Evolutionary conservation across 371 early-diverging fungal species (phyloP).

Genomic region (Gilbertella persicaria): DNA sequence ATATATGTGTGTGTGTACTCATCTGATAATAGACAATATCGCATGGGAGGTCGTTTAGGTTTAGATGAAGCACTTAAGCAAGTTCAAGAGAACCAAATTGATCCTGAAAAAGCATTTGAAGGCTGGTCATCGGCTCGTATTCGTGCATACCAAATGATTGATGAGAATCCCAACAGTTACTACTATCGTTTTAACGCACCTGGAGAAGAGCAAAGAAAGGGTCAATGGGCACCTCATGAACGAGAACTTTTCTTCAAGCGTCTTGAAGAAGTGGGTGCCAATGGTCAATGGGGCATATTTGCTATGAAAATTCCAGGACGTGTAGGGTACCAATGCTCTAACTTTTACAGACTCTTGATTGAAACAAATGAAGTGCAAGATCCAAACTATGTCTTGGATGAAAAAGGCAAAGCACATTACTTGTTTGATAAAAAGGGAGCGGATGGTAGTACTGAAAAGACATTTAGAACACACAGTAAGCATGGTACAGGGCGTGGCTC

Average conservation of each 20-base stretch:
- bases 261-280: constrained; percentile 83
- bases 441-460: constrained; percentile 75
- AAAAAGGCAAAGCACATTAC: constrained; percentile 69
- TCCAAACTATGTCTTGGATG: constrained; percentile 80
- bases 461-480: constrained; percentile 77
- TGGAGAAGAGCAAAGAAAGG: constrained; percentile 90
- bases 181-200: constrained; percentile 96
- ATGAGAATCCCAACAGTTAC: constrained; percentile 91
- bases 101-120: constrained; percentile 83
- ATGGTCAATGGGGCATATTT: constrained; percentile 96
- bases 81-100: constrained; percentile 70
- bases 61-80: constrained; percentile 90
- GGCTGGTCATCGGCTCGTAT: constrained; percentile 95
- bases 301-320: constrained; percentile 93
- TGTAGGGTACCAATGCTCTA: constrained; percentile 96
- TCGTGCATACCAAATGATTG: constrained; percentile 86
- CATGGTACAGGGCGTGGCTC: constrained; percentile 32
- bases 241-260: constrained; percentile 80
- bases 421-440: constrained; percentile 82
- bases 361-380: constrained; percentile 85
- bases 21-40: constrained; percentile 53
- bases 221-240: constrained; percentile 87
- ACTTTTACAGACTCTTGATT: constrained; percentile 87
- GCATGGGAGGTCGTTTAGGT: constrained; percentile 78
- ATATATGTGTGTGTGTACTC: not conserved